Evolutionary conservation across 331 rosid genomes (phyloP).

Genomic region (Acacia pycnantha): DNA sequence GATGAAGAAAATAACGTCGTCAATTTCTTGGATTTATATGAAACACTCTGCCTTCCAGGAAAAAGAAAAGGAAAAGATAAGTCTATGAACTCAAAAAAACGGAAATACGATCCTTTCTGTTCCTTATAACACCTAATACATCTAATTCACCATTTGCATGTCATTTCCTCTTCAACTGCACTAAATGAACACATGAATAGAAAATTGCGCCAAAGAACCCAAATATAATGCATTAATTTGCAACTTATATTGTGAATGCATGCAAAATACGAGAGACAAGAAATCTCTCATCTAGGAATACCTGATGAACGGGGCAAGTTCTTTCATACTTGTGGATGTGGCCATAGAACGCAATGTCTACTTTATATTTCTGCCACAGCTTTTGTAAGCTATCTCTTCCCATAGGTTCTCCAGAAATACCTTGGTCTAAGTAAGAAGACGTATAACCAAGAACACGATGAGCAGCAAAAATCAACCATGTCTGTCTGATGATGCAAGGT

Average conservation of each 20-base stretch:
- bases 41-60: too few relatives aligned
- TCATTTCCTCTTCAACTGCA: neutral
- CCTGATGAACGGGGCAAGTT: conserved; percentile 57
- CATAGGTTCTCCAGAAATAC: neutral
- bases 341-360: conserved; percentile 52
- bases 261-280: neutral
- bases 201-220: neutral
- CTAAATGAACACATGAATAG: neutral
- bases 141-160: too few relatives aligned
- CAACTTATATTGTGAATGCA: neutral
- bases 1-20: too few relatives aligned
- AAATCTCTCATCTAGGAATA: neutral
- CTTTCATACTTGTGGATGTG: conserved; percentile 60
- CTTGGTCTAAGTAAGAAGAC: conserved; percentile 7
- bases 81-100: neutral
- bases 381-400: neutral
- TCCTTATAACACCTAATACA: neutral
- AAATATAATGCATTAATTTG: neutral
- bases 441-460: conserved; percentile 60
- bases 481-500: conserved; percentile 51
- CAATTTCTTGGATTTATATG: too few relatives aligned
- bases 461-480: conserved; percentile 55
- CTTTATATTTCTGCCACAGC: conserved; percentile 6
- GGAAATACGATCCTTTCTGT: neutral
- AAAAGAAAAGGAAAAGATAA: too few relatives aligned